Evolutionary conservation across 306 rosid genomes (phyloP).

Genomic region (Casuarina equisetifolia): DNA sequence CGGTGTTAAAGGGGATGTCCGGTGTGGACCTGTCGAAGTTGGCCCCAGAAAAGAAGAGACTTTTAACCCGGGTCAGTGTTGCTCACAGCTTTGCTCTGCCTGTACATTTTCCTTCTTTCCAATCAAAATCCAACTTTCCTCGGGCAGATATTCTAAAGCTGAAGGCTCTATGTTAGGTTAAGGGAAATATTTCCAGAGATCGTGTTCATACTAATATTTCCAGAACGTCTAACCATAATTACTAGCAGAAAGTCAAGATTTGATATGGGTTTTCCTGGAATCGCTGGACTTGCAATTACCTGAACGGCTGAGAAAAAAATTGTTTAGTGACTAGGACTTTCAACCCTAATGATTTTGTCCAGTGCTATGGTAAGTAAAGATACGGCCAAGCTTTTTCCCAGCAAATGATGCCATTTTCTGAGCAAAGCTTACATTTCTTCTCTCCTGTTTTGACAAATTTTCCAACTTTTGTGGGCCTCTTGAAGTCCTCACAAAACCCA

Average conservation of each 20-base stretch:
- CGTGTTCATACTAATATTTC: not conserved
- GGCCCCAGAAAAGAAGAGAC: not conserved
- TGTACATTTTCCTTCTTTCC: not conserved
- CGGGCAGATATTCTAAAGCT: not conserved
- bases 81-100: not conserved
- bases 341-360: slow-evolving; percentile 7
- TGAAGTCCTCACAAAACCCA: slow-evolving; percentile 22
- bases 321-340: not conserved
- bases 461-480: slow-evolving; percentile 36
- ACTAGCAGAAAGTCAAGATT: not conserved
- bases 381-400: not conserved
- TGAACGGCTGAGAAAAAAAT: not conserved
- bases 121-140: not conserved
- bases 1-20: not conserved
- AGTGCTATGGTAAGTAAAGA: slow-evolving; percentile 14
- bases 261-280: not conserved
- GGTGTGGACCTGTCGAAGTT: not conserved
- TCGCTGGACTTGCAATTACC: not conserved
- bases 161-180: not conserved
- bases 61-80: not conserved
- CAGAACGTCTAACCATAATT: not conserved
- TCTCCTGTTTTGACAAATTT: slow-evolving; percentile 22
- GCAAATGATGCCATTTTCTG: slow-evolving; percentile 24
- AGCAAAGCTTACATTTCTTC: slow-evolving; percentile 36
- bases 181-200: not conserved